These are phyloP conservation scores for Poa pratensis DNA, from an alignment of 176 grass and related monocot species.

Conservation along the genomic window DNA sequence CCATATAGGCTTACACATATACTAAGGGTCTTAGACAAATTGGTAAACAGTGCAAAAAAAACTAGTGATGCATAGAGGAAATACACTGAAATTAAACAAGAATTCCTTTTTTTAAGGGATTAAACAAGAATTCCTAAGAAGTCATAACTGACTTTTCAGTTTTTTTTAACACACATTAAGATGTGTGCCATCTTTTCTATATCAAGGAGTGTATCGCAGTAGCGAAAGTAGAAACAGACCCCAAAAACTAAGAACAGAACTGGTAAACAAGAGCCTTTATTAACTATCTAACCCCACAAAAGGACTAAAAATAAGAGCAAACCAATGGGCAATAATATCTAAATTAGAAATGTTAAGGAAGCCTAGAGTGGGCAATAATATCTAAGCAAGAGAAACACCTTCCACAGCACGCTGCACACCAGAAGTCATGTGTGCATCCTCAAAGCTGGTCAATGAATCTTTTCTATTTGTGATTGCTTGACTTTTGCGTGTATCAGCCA, in stretches of 20 bases:
- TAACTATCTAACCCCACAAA: neutral
- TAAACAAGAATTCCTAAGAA: neutral
- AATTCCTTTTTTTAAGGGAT: neutral
- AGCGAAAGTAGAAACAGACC: neutral
- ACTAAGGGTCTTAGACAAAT: neutral
- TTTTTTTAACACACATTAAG: neutral
- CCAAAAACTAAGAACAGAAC: neutral
- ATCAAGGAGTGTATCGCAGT: neutral
- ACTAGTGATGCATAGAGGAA: conserved; percentile 2
- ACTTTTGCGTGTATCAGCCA: conserved; percentile 31
- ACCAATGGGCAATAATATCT: neutral
- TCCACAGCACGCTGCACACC: too few relatives aligned
- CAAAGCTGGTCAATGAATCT: conserved; percentile 45
- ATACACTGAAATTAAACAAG: conserved; percentile 19
- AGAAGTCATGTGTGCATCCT: too few relatives aligned
- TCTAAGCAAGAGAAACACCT: too few relatives aligned
- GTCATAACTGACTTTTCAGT: neutral
- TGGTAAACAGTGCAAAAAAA: neutral
- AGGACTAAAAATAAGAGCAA: neutral
- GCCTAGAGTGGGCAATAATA: too few relatives aligned
- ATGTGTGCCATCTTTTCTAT: neutral
- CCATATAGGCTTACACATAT: neutral
- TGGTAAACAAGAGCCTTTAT: neutral
- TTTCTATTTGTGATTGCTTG: conserved; percentile 31
- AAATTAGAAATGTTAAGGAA: neutral